phyloP scores from a whole-genome alignment of 108 stramenopile genomes.

The Skeletonema grethae region DNA sequence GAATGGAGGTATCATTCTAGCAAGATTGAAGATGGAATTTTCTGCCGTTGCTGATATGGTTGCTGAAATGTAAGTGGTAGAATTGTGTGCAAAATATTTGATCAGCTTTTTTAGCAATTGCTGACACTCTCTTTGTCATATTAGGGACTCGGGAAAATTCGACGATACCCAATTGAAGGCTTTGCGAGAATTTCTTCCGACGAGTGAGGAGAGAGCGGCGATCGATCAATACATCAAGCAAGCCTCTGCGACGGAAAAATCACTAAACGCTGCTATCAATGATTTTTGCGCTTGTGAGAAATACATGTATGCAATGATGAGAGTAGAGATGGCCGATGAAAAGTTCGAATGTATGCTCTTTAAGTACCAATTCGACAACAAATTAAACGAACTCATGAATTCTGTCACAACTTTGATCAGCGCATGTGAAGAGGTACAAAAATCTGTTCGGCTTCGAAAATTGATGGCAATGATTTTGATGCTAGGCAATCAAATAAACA shows the following conservation, averaged over 20 bases:
- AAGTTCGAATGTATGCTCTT: constrained; percentile 88
- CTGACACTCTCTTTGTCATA: constrained; percentile 3
- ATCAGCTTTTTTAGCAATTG: background rate
- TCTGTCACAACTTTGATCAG: constrained; percentile 59
- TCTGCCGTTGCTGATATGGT: constrained; percentile 69
- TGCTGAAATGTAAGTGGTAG: constrained; percentile 71
- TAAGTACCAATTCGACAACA: constrained; percentile 71
- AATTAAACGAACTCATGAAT: constrained; percentile 69
- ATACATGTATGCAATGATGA: constrained; percentile 83
- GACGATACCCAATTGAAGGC: constrained; percentile 78
- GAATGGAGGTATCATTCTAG: constrained; percentile 91
- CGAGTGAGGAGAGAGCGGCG: constrained; percentile 62
- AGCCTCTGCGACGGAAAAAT: constrained; percentile 53
- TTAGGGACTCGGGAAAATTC: constrained; percentile 70
- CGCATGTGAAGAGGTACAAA: constrained; percentile 85
- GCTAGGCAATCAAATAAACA: constrained; percentile 92
- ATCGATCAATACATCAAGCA: constrained; percentile 65
- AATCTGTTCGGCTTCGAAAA: constrained; percentile 72
- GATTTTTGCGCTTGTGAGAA: constrained; percentile 81
- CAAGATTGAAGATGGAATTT: constrained; percentile 75
- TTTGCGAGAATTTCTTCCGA: constrained; percentile 80
- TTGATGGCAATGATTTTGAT: constrained; percentile 91
- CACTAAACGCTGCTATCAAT: constrained; percentile 46
- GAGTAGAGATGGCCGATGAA: constrained; percentile 57
- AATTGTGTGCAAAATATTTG: background rate